phyloP scores from a whole-genome alignment of 2,329 filamentous ascomycete species.

The Colletotrichum karsti region DNA sequence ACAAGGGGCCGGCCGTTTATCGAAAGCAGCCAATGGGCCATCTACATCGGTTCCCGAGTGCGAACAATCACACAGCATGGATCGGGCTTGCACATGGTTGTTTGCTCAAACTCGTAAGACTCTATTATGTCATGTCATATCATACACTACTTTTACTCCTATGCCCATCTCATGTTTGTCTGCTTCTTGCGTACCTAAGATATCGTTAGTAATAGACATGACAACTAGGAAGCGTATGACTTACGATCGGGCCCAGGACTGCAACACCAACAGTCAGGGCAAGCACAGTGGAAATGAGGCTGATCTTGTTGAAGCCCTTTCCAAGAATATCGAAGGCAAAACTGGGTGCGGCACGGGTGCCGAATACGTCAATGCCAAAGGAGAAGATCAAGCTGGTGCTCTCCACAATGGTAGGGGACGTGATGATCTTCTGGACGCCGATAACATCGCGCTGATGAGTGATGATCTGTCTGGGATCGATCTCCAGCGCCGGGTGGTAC shows the following conservation, averaged over 20 bases:
- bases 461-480: slow-evolving; percentile 83
- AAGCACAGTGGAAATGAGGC: slow-evolving; percentile 83
- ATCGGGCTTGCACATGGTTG: not conserved
- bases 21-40: not conserved
- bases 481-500: slow-evolving; percentile 81
- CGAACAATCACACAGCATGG: not conserved
- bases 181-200: slow-evolving; percentile 69
- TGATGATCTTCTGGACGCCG: slow-evolving; percentile 77
- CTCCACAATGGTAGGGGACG: slow-evolving; percentile 83
- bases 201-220: slow-evolving; percentile 40
- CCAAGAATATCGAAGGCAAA: slow-evolving; percentile 91
- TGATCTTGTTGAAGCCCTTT: slow-evolving; percentile 91
- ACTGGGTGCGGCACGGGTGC: slow-evolving; percentile 86
- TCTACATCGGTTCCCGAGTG: not conserved
- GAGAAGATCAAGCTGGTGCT: slow-evolving; percentile 92
- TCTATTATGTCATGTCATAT: slow-evolving; percentile 19
- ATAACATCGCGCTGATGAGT: slow-evolving; percentile 85
- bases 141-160: slow-evolving; percentile 18
- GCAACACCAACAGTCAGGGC: slow-evolving; percentile 81
- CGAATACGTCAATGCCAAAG: slow-evolving; percentile 89
- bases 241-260: slow-evolving; percentile 85
- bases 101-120: not conserved
- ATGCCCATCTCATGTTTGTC: slow-evolving; percentile 70
- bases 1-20: no score
- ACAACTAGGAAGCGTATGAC: no score